phyloP scores from a whole-genome alignment of 495 filamentous ascomycete species.

The Rusavskia elegans region DNA sequence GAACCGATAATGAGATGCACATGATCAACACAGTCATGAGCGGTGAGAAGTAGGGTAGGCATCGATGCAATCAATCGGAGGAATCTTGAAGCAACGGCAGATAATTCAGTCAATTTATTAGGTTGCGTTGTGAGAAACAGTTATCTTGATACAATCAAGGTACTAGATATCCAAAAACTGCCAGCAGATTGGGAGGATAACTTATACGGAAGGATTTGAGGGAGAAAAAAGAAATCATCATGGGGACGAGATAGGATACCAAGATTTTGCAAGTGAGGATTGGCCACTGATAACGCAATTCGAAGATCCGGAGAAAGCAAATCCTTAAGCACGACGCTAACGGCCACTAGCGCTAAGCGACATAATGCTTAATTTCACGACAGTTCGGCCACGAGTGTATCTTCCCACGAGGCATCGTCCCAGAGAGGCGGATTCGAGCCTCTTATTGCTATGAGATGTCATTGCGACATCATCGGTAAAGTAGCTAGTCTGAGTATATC shows the following conservation, averaged over 20 bases:
- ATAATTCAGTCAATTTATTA: background rate
- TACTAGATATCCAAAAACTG: background rate
- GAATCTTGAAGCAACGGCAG: background rate
- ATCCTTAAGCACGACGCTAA: too few species aligned
- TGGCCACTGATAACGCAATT: slow-evolving; percentile 1
- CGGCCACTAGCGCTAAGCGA: too few species aligned
- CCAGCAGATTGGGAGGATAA: background rate
- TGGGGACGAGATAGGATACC: background rate
- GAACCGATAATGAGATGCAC: slow-evolving; percentile 77
- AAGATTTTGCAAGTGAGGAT: background rate
- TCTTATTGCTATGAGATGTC: too few species aligned
- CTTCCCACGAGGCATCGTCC: too few species aligned
- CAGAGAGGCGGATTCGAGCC: too few species aligned
- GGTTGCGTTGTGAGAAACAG: background rate
- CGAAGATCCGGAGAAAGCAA: background rate
- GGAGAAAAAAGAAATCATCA: background rate
- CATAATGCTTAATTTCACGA: too few species aligned
- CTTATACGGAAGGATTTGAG: background rate
- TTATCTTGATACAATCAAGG: background rate
- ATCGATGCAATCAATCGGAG: background rate
- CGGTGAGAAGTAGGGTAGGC: slow-evolving; percentile 48
- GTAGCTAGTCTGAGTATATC: too few species aligned
- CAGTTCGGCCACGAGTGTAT: too few species aligned
- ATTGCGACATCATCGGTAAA: too few species aligned
- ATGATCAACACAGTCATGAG: slow-evolving; percentile 57